Evolutionary conservation across 805 yeast genomes (phyloP).

Genomic region (Metschnikowia corniflorae): DNA sequence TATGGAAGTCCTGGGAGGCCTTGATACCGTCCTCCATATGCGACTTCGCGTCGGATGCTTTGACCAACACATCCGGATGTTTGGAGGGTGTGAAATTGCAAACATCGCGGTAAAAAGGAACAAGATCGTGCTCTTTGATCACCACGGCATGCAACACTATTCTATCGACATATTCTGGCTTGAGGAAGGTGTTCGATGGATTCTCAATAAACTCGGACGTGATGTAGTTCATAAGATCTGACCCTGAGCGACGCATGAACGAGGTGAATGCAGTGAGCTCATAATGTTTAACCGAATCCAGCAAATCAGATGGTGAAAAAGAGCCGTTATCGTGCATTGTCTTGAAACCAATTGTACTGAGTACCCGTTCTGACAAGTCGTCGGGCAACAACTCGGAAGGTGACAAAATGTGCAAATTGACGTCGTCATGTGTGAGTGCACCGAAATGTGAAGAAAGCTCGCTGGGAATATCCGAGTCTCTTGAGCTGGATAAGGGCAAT

Average conservation of each 20-base stretch:
- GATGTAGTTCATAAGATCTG: conserved; percentile 25
- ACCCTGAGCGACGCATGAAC: conserved; percentile 40
- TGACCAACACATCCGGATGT: conserved; percentile 17
- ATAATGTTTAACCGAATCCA: conserved; percentile 15
- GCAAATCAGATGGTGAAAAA: conserved; percentile 1
- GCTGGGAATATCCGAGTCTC: conserved; percentile 27
- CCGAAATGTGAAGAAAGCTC: conserved; percentile 21
- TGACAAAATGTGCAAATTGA: conserved; percentile 17
- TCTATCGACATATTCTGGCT: conserved; percentile 10
- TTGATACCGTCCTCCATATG: conserved; percentile 37
- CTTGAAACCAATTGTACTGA: conserved; percentile 27
- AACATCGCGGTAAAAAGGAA: conserved; percentile 38
- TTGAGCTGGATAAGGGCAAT: conserved; percentile 20
- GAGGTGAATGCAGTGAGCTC: conserved; percentile 55
- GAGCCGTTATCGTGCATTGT: conserved; percentile 4
- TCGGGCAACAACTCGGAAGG: conserved; percentile 18
- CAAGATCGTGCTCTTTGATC: conserved; percentile 48
- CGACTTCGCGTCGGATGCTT: conserved; percentile 12
- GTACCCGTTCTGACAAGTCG: conserved; percentile 20
- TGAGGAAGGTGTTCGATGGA: conserved; percentile 1
- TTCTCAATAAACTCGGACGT: conserved; percentile 15
- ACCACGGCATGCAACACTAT: conserved; percentile 37
- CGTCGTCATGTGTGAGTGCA: conserved; percentile 15
- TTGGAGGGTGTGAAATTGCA: conserved; percentile 35
- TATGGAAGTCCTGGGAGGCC: conserved; percentile 38